These are phyloP conservation scores for Picochlorum sp. DNA, from an alignment of 139 green algal genomes.

Conservation along the genomic window DNA sequence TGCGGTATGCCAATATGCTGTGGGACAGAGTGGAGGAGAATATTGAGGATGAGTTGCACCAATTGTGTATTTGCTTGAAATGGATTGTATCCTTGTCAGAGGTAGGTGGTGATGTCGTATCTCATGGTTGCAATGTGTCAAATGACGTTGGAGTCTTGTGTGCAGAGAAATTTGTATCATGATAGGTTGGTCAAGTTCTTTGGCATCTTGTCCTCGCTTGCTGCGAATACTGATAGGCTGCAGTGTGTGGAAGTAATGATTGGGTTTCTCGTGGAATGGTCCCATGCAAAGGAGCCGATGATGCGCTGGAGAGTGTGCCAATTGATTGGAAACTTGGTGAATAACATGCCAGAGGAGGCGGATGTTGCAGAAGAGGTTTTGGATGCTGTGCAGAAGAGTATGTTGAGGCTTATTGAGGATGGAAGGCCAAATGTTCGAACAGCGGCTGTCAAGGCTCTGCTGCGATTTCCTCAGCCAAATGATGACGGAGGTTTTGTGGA, in stretches of 20 bases:
- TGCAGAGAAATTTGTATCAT: constrained; percentile 23
- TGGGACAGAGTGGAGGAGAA: constrained; percentile 22
- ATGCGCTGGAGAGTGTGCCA: constrained; percentile 37
- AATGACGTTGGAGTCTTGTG: not conserved
- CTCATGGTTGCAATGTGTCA: not conserved
- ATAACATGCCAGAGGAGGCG: constrained; percentile 22
- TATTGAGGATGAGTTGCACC: not conserved
- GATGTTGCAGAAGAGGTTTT: constrained; percentile 40
- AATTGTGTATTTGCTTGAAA: constrained; percentile 21
- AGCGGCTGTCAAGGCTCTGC: constrained; percentile 41
- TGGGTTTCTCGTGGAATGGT: constrained; percentile 6
- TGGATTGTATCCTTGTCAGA: constrained; percentile 20
- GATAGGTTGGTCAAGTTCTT: constrained; percentile 41
- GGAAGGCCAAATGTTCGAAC: constrained; percentile 40
- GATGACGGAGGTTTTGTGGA: constrained; percentile 37
- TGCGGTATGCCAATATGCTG: constrained; percentile 24
- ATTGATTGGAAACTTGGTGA: constrained; percentile 33
- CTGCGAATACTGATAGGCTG: constrained; percentile 9
- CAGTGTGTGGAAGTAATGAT: constrained; percentile 32
- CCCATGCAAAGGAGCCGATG: constrained; percentile 26
- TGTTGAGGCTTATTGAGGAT: constrained; percentile 48
- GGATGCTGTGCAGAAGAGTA: constrained; percentile 30
- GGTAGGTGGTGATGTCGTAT: constrained; percentile 4
- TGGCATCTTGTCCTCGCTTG: constrained; percentile 23
- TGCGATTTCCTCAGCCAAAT: constrained; percentile 40